Percentiles rank a stretch among this genome's conserved stretches.
Conservation (phyloP, 2,329 filamentous ascomycete species). For the Aspergillus alliaceus region DNA sequence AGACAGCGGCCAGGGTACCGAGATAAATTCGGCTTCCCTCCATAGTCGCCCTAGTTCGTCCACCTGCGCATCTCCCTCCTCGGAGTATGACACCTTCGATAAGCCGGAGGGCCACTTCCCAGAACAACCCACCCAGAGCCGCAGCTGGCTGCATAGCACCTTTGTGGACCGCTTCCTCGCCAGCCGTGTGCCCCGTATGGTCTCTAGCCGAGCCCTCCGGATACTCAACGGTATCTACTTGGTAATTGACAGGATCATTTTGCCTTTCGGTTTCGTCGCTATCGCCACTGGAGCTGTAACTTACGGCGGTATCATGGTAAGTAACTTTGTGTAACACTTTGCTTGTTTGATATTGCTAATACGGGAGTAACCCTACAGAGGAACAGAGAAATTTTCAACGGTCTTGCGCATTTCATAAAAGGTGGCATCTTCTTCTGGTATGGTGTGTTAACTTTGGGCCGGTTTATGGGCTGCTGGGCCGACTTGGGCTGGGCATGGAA, state of each 20-base stretch:
- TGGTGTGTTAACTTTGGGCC: constrained; percentile 79
- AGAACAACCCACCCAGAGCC: constrained; percentile 34
- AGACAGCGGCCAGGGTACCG: constrained; percentile 74
- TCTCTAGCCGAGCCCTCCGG: constrained; percentile 58
- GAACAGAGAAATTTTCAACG: constrained; percentile 70
- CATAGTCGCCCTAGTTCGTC: constrained; percentile 66
- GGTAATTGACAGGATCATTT: constrained; percentile 71
- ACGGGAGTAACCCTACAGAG: constrained; percentile 51
- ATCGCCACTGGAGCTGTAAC: constrained; percentile 72
- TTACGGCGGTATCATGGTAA: constrained; percentile 81
- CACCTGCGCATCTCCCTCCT: constrained; percentile 47
- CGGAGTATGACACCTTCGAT: constrained; percentile 53
- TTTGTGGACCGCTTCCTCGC: constrained; percentile 54
- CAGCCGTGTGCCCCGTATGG: constrained; percentile 54
- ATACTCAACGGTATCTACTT: constrained; percentile 63
- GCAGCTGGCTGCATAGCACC: constrained; percentile 47
- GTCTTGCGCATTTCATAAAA: constrained; percentile 91
- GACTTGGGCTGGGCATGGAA: constrained; percentile 98
- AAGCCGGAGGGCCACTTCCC: constrained; percentile 47
- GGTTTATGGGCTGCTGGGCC: constrained; percentile 87
- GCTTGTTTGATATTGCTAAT: constrained; percentile 9
- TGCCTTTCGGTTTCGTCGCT: constrained; percentile 74
- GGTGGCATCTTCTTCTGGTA: constrained; percentile 95
- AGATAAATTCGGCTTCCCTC: constrained; percentile 66
- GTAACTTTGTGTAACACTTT: constrained; percentile 35